Base-by-base conservation (phyloP, 1,139 yeast genomes). In the Nakaseomyces kungkrabaensis region DNA sequence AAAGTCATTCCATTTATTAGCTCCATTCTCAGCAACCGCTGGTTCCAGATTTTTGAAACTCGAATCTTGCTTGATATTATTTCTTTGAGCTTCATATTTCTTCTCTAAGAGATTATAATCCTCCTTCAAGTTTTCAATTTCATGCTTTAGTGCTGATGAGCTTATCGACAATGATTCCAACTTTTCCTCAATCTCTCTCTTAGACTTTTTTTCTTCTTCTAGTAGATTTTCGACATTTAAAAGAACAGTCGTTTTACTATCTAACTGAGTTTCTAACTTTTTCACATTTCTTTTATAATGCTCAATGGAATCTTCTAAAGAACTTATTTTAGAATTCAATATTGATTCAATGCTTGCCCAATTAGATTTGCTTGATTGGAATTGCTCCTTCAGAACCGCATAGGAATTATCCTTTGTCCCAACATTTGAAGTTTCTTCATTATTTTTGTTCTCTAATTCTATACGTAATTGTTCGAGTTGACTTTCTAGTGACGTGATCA, bases 321-420 rank as follows among this genome's bases (percentile, higher is more conserved):
- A 66, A 26, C 76, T 72, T 7, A 81, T 69, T 51, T 78, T 77
- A 13, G 66, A 60, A 46, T 74, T 69, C 50, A 83, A 65, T 36
- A 74, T 72, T 31, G 77, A 68, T 59, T 85, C 90, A 37, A 81
- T 75, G 11, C 75, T 70, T 48, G 78, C 75, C 88, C 89, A 84
- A 59, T 78, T 81, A 50, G 78, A 81, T 48, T 78, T 78, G 0
- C 89, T 84, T 25, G 80, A 74, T 6, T 56, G 54, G 8, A 63
- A 52, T 44, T 63, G 62, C 10, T 54, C 52, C 41, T 56, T 60
- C 10, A 61, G 41, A 2, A 44, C 33, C 13, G 81, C 71, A 60
- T 82, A 83, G 24, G 29, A 9, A 25, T 24, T 25, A 38, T 38
- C 31, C 59, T 83, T 89, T 9, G 61, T 65, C 48, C 64, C 63